These are phyloP conservation scores for Areca catechu DNA, from an alignment of 176 grass and related monocot genomes.

Conservation along the genomic window DNA sequence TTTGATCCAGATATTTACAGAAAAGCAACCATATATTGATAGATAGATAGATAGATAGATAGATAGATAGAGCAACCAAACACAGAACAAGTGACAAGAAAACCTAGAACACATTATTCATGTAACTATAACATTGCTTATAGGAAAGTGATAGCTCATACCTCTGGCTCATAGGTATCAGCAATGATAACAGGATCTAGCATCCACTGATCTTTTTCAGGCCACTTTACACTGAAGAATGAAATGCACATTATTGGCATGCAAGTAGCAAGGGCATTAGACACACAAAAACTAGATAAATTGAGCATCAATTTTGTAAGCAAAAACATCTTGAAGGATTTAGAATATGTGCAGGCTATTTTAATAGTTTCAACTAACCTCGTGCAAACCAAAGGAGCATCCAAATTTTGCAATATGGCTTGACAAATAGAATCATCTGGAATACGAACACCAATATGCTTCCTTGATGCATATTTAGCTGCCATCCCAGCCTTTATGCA, in stretches of 20 bases:
- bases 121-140: neutral
- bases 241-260: neutral
- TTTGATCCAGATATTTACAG: too few species aligned
- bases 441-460: constrained; percentile 71
- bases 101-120: neutral
- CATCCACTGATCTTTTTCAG: constrained; percentile 83
- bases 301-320: too few species aligned
- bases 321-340: too few species aligned
- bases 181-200: constrained; percentile 75
- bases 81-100: too few species aligned
- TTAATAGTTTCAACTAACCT: constrained; percentile 37
- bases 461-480: constrained; percentile 71
- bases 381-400: constrained; percentile 78
- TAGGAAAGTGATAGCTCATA: constrained; percentile 17
- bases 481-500: constrained; percentile 61
- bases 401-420: constrained; percentile 73
- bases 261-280: neutral
- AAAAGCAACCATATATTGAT: too few species aligned
- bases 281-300: too few species aligned
- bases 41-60: too few species aligned
- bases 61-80: too few species aligned
- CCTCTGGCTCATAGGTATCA: constrained; percentile 72
- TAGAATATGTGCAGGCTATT: neutral
- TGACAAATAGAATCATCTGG: constrained; percentile 80
- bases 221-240: constrained; percentile 66